Base-by-base conservation (phyloP, 495 filamentous ascomycete species). In the Opeltia flavorubescens region DNA sequence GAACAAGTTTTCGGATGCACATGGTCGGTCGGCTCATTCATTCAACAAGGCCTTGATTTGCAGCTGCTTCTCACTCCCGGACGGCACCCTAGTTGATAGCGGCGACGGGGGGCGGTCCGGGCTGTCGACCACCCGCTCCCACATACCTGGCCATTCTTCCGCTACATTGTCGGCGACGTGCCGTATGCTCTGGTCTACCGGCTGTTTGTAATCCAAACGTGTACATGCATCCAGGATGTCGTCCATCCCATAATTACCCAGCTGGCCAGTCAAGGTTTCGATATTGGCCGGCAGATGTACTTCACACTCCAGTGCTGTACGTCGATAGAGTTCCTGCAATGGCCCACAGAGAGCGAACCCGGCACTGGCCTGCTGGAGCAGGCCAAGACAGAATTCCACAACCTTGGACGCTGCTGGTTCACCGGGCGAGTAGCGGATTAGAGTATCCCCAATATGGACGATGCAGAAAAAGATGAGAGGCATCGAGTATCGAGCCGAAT, bases 201-300 rank as follows among this genome's bases (percentile, higher is more conserved):
- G 54, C 43, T 51, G 44, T 17, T 26, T 50, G 30, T 56, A 56
- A 17, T 52, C 38, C n/a, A 56, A 35, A 8, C 54, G 47, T 12
- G 54, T 56, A 26, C 54, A 56, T 9, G 51, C 46, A 36, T 56
- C 54, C 9, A 56, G 38, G 26, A 56, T 51, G 15, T 56, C 54
- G 30, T 56, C 54, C 34, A 56, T 33, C 12, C 42, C 42, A 28
- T 48, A 56, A 23, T 44, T 34, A 11, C 43, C 31, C 26, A 48
- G 28, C 6, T 44, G 44, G 7, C 36, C 49, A 27, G 50, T 50
- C 11, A 43, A 20, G 1, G 48, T 38, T 11, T 36, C 30, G 7
- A 56, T 44, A 18, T 56, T 42, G 1, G 34, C 12, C 2, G 54
- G 52, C 24, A 51, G 13, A 13, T 43, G 26, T 11, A 54, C 35